Evolutionary conservation across 73 alveolate species (phyloP), one percentile per base, ranked within the genome.

Genomic region (Tetrahymena borealis): DNA sequence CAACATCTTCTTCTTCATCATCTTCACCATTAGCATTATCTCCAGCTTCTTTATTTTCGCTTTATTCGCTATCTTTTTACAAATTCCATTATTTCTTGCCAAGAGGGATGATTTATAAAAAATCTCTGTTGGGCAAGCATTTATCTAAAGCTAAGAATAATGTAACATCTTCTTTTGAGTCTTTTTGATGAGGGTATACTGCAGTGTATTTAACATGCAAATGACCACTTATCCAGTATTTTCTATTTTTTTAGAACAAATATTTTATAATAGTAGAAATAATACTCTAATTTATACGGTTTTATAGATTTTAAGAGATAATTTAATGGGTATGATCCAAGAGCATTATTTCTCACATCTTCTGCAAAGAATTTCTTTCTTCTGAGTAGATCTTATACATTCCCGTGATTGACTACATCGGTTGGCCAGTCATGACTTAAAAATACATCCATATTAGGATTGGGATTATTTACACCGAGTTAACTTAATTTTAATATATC

Each of bases 401-500:
- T 39, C 11, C 96, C 96, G 39, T 78, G 91, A 43, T 32, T 32
- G 15, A 78, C 33, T 33, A 90, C 39, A 16, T 78, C 91, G 40
- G 94, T 20, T n/a, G 99, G 99, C 99, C 99, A 98, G 93, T 98
- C 99, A 96, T 98, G 99, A 90, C 98, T 94, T 93, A 98, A 90
- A 93, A 98, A 97, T 38, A 96, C 94, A 96, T 97, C 99, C 42
- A 96, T 95, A 39, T 94, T 91, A 41, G 79, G 78, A 39, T 90
- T 91, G 28, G 85, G 85, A n/a, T 60, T 60, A 18, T 4, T n/a
- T 13, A 60, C 11, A 60, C 85, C 85, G 90, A 92, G 78, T 91
- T 92, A 90, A 28, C 95, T 94, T 43, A 94, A 92, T 11, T 93
- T 20, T 40, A 90, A 33, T 6, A 91, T 79, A 78, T 40, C 78